Evolutionary conservation across 2,329 filamentous ascomycete genomes (phyloP).

Genomic region (Ophiostoma sp.): DNA sequence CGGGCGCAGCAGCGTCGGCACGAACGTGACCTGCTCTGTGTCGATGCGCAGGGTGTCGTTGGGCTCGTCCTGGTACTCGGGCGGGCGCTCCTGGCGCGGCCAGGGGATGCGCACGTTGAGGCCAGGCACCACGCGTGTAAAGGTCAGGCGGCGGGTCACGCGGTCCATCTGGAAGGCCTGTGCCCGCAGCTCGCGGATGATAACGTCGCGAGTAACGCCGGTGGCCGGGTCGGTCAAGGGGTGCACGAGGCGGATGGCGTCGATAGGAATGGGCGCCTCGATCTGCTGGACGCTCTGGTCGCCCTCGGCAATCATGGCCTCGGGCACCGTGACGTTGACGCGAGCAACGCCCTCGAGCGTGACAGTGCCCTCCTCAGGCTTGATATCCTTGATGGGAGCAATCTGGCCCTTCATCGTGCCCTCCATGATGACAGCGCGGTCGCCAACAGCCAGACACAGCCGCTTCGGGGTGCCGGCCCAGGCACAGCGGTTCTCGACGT

Average conservation of each 20-base stretch:
- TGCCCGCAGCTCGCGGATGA: conserved; percentile 66
- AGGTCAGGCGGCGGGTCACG: conserved; percentile 43
- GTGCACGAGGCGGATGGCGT: conserved; percentile 74
- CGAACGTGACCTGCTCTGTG: conserved; percentile 68
- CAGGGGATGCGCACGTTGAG: conserved; percentile 70
- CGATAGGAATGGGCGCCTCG: conserved; percentile 58
- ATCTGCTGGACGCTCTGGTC: conserved; percentile 40
- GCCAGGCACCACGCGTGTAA: conserved; percentile 60
- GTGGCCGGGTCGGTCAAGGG: conserved; percentile 63
- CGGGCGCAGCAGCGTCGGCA: conserved; percentile 67
- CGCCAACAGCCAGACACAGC: conserved; percentile 60
- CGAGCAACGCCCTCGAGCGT: conserved; percentile 57
- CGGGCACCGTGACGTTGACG: conserved; percentile 47
- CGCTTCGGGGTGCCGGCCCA: conserved; percentile 53
- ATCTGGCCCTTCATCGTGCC: conserved; percentile 81
- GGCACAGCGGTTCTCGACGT: conserved; percentile 41
- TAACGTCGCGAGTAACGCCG: conserved; percentile 62
- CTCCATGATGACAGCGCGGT: conserved; percentile 75
- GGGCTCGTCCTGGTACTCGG: conserved; percentile 50
- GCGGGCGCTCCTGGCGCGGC: conserved; percentile 48
- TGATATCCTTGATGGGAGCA: conserved; percentile 59
- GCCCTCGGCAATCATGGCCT: conserved; percentile 37
- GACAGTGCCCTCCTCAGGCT: conserved; percentile 50
- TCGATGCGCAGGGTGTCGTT: conserved; percentile 70
- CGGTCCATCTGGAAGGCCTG: conserved; percentile 47